A percentile compares a stretch with the other conserved stretches of the same genome.
phyloP scores from a whole-genome alignment of 495 filamentous ascomycete species.

The Penicillium cinerascens region DNA sequence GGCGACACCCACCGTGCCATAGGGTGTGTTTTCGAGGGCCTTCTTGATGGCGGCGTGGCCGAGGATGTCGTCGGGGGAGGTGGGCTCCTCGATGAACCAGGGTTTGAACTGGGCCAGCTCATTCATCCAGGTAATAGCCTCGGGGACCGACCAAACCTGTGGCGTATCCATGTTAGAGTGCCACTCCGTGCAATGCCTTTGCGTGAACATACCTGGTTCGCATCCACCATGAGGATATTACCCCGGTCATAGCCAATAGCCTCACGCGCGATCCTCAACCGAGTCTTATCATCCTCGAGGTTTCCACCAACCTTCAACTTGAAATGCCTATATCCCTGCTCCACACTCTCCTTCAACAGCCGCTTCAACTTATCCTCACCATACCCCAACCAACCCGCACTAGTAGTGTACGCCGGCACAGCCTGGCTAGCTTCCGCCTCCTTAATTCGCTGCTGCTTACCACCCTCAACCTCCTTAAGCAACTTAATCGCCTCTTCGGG shows the following conservation, averaged over 20 bases:
- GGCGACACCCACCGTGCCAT: conserved; percentile 74
- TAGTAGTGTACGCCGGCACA: conserved; percentile 88
- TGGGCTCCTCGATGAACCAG: conserved; percentile 99
- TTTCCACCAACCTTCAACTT: conserved; percentile 84
- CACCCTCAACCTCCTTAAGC: conserved; percentile 56
- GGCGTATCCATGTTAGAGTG: neutral
- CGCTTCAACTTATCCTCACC: conserved; percentile 76
- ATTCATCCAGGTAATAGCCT: conserved; percentile 86
- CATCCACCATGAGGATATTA: conserved; percentile 91
- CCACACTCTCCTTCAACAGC: conserved; percentile 67
- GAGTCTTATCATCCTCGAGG: conserved; percentile 63
- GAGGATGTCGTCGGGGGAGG: conserved; percentile 85
- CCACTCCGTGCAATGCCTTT: neutral
- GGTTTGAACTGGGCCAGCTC: conserved; percentile 79
- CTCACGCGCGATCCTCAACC: conserved; percentile 71
- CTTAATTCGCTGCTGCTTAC: conserved; percentile 62
- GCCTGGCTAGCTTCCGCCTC: conserved; percentile 68
- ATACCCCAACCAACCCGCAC: conserved; percentile 94
- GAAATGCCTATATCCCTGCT: conserved; percentile 79
- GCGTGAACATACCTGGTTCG: conserved; percentile 64
- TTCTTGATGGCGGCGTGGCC: conserved; percentile 82
- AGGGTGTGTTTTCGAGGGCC: conserved; percentile 60
- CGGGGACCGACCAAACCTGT: conserved; percentile 81
- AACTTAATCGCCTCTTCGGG: conserved; percentile 78
- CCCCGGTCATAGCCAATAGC: conserved; percentile 83